A percentile compares a stretch with the other conserved stretches of the same genome.
phyloP scores from a whole-genome alignment of 768 basidiomycete species.

The Amanita rubescens region DNA sequence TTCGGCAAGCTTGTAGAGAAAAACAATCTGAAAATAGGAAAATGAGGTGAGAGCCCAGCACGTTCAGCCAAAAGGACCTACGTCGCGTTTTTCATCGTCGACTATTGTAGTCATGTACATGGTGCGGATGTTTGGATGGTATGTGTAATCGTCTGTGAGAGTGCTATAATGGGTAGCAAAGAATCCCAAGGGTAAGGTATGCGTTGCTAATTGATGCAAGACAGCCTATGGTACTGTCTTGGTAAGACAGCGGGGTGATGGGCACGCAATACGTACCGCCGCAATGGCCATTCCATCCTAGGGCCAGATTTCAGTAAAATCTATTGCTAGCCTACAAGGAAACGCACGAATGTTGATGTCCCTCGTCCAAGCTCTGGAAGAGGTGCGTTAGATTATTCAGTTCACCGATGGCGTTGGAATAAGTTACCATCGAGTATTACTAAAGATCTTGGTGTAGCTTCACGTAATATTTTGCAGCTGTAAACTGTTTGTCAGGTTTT shows the following conservation, averaged over 20 bases:
- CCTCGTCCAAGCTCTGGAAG: slow-evolving; percentile 83
- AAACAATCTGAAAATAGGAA: slow-evolving; percentile 56
- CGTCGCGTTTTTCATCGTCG: slow-evolving; percentile 87
- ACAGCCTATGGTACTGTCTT: slow-evolving; percentile 55
- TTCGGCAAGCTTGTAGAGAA: slow-evolving; percentile 89
- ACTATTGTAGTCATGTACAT: slow-evolving; percentile 97
- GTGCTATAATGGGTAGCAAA: slow-evolving; percentile 98
- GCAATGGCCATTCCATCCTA: slow-evolving; percentile 99
- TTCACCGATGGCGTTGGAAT: neutral
- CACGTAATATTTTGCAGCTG: slow-evolving; percentile 88
- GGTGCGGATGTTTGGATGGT: slow-evolving; percentile 86
- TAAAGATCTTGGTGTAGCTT: slow-evolving; percentile 89
- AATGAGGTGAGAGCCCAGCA: neutral
- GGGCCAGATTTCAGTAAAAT: slow-evolving; percentile 2
- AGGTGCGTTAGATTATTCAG: slow-evolving; percentile 9
- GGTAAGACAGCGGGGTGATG: slow-evolving; percentile 1
- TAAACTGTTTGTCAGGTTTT: neutral
- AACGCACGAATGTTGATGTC: slow-evolving; percentile 80
- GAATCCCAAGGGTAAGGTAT: slow-evolving; percentile 85
- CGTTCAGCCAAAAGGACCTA: slow-evolving; percentile 18
- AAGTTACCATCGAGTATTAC: slow-evolving; percentile 88
- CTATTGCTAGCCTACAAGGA: slow-evolving; percentile 4
- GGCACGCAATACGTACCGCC: slow-evolving; percentile 41
- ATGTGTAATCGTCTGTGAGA: slow-evolving; percentile 87
- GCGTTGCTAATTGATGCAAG: slow-evolving; percentile 89